Percentiles rank a stretch among this genome's conserved stretches.
These are phyloP conservation scores for Mitragyna speciosa DNA, from an alignment of 257 asterid genomes.

Conservation along the genomic window DNA sequence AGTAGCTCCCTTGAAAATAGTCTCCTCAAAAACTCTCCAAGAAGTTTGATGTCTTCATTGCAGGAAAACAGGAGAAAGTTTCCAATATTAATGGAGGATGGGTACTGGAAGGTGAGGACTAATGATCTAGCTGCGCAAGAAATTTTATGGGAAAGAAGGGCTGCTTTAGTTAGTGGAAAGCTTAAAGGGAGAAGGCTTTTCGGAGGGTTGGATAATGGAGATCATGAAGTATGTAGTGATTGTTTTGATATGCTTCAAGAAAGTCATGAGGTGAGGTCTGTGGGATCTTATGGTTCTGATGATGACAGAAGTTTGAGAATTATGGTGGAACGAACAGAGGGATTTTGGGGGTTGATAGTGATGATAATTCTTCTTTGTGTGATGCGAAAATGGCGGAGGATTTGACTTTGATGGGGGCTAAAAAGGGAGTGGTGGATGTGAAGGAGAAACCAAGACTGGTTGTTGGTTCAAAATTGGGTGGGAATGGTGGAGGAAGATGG, in stretches of 20 bases:
- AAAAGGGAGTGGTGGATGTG: not conserved
- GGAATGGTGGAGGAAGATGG: not conserved
- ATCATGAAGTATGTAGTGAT: not conserved
- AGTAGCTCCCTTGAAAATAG: not conserved
- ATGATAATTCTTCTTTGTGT: not conserved
- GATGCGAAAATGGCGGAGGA: not conserved
- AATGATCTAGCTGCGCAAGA: conserved; percentile 38
- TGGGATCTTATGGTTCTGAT: not conserved
- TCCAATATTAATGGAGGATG: conserved; percentile 11
- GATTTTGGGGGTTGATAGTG: not conserved
- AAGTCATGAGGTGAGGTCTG: not conserved
- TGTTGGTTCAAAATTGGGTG: not conserved
- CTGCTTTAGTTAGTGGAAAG: conserved; percentile 40
- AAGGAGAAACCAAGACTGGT: not conserved
- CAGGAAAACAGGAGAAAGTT: conserved; percentile 27
- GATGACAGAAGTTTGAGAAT: not conserved
- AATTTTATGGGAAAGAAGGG: conserved; percentile 43
- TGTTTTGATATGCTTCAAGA: conserved; percentile 1
- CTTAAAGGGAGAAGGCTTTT: conserved; percentile 45
- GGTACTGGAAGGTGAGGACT: conserved; percentile 19
- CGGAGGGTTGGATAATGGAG: conserved; percentile 2
- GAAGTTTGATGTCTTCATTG: conserved; percentile 44
- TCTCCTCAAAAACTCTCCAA: conserved; percentile 38
- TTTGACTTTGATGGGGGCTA: not conserved
- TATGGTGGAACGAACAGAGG: not conserved